Evolutionary conservation across 805 yeast species (phyloP).

Genomic region (Kazachstania psychrophila): DNA sequence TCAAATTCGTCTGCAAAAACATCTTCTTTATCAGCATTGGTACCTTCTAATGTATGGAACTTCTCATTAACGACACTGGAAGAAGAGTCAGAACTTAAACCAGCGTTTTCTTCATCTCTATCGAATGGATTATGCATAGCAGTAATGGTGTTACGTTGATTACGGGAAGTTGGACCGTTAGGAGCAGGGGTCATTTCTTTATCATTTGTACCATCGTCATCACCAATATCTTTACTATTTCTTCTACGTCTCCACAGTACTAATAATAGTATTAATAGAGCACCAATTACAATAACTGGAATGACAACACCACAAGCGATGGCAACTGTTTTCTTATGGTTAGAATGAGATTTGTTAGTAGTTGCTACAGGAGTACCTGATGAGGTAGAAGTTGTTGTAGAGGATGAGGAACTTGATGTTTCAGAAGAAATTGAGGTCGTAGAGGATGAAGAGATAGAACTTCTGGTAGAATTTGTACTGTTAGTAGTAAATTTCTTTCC

Average conservation of each 20-base stretch:
- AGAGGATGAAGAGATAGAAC: constrained; percentile 25
- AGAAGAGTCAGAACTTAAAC: constrained; percentile 46
- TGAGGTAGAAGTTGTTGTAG: constrained; percentile 23
- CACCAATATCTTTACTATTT: constrained; percentile 24
- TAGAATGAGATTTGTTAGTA: constrained; percentile 10
- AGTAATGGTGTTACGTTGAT: constrained; percentile 26
- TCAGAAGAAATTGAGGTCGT: constrained; percentile 28
- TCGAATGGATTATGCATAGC: constrained; percentile 26
- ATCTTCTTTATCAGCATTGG: no score
- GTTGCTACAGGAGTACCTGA: constrained; percentile 17
- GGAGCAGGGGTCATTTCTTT: constrained; percentile 29
- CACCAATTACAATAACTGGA: constrained; percentile 49
- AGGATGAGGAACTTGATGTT: constrained; percentile 24
- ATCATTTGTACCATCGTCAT: constrained; percentile 27
- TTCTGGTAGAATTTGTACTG: constrained; percentile 11
- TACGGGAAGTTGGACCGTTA: constrained; percentile 33
- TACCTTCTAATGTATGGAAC: no score
- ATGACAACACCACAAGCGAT: constrained; percentile 86
- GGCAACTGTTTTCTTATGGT: constrained; percentile 50
- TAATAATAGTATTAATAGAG: constrained; percentile 41
- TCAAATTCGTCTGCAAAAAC: constrained; percentile 29
- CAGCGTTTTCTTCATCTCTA: constrained; percentile 16
- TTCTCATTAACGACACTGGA: no score
- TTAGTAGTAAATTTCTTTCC: constrained; percentile 13
- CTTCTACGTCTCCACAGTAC: constrained; percentile 46